Conservation (phyloP, 768 basidiomycete genomes). For the Kwoniella sp. region DNA sequence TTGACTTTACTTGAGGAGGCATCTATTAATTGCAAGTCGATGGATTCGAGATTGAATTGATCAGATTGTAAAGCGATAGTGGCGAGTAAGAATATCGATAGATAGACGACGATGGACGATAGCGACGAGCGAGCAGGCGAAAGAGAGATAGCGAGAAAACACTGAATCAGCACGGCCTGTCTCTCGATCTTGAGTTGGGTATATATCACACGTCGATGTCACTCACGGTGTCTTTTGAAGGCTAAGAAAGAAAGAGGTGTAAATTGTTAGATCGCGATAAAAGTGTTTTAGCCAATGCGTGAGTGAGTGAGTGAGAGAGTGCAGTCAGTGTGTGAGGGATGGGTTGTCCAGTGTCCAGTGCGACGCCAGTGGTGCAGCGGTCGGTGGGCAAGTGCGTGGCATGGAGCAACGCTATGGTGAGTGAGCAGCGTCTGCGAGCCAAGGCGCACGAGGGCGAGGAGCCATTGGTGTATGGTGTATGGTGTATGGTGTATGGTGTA, state of each 20-base stretch:
- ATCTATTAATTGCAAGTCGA: conserved; percentile 9
- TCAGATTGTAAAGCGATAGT: neutral
- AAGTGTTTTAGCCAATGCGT: conserved; percentile 1
- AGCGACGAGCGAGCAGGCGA: neutral
- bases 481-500: neutral
- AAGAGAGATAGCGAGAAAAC: neutral
- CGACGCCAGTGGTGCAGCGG: neutral
- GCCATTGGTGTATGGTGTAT: neutral
- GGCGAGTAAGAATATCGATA: neutral
- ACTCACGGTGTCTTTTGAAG: conserved; percentile 25
- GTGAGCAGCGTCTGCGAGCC: neutral
- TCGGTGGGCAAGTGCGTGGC: neutral
- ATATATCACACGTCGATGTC: neutral
- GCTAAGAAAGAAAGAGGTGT: conserved; percentile 15
- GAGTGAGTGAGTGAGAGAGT: conserved; percentile 6
- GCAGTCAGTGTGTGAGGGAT: too few relatives aligned
- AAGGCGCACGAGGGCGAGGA: neutral
- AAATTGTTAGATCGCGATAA: conserved; percentile 2
- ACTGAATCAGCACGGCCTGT: neutral
- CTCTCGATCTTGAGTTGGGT: neutral
- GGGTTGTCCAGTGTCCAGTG: too few relatives aligned
- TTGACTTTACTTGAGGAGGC: conserved; percentile 56
- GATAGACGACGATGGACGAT: neutral
- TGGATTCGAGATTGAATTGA: neutral
- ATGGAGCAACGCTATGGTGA: neutral